A percentile compares a stretch with the other conserved stretches of the same genome.
Conservation (phyloP, 768 basidiomycete genomes). For the Lentinus brumalis region DNA sequence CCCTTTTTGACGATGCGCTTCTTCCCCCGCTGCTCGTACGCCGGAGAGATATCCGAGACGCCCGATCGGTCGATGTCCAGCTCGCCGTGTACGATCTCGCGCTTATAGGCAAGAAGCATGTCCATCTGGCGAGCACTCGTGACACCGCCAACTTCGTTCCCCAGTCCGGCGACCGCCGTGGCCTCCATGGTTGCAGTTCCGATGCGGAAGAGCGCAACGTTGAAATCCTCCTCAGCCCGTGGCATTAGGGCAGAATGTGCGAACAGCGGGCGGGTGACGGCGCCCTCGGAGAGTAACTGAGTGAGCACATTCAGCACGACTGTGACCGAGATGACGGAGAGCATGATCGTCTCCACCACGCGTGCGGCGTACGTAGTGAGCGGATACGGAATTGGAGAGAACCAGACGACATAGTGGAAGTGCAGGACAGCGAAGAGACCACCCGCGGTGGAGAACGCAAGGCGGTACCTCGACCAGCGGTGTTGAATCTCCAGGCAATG, state of each 20-base stretch:
- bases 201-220: constrained; percentile 66
- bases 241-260: constrained; percentile 50
- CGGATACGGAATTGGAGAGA: constrained; percentile 54
- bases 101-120: neutral
- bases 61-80: constrained; percentile 44
- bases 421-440: constrained; percentile 63
- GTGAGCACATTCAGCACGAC: constrained; percentile 62
- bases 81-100: constrained; percentile 15
- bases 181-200: constrained; percentile 78
- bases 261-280: constrained; percentile 60
- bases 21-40: constrained; percentile 30
- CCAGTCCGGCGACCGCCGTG: constrained; percentile 68
- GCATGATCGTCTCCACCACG: constrained; percentile 65
- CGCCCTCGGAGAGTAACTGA: constrained; percentile 65
- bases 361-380: constrained; percentile 76
- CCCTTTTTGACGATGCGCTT: constrained; percentile 35
- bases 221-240: constrained; percentile 72
- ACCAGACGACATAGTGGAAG: constrained; percentile 64
- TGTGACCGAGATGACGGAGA: constrained; percentile 59
- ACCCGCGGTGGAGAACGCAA: constrained; percentile 66
- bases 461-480: constrained; percentile 64
- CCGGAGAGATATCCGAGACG: constrained; percentile 39
- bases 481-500: constrained; percentile 69
- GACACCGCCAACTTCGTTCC: constrained; percentile 71
- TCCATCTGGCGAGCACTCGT: constrained; percentile 14